Conservation (phyloP, 176 grass and related monocot genomes). For the Aegilops umbellulata region DNA sequence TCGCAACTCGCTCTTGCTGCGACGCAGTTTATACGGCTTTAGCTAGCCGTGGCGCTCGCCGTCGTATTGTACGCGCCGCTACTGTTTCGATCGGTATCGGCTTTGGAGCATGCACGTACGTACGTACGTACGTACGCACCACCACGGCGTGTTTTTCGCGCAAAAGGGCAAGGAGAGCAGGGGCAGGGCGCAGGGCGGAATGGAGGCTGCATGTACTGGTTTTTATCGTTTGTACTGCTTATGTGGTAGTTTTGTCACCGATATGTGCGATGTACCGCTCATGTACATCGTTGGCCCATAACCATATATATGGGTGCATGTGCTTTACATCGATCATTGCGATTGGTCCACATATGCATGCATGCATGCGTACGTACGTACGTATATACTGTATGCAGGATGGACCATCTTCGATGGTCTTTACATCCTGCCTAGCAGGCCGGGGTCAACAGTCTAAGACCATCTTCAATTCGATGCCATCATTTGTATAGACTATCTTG, state of each 20-base stretch:
- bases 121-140: too few relatives aligned
- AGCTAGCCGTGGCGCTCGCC: background rate
- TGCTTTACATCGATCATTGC: background rate
- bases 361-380: background rate
- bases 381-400: too few relatives aligned
- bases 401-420: background rate
- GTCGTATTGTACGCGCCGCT: background rate
- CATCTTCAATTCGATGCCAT: too few relatives aligned
- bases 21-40: background rate
- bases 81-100: too few relatives aligned
- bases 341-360: background rate
- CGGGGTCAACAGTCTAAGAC: background rate
- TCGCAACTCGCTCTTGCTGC: too few relatives aligned
- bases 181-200: background rate
- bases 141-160: background rate
- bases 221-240: background rate
- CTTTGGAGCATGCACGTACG: background rate
- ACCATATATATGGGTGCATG: too few relatives aligned
- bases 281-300: background rate
- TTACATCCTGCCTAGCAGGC: background rate
- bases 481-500: too few relatives aligned
- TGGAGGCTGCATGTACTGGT: background rate
- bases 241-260: too few relatives aligned
- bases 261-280: background rate
- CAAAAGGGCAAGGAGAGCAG: background rate